Base-by-base conservation (phyloP, 2,329 filamentous ascomycete genomes). In the Botrytis deweyae region DNA sequence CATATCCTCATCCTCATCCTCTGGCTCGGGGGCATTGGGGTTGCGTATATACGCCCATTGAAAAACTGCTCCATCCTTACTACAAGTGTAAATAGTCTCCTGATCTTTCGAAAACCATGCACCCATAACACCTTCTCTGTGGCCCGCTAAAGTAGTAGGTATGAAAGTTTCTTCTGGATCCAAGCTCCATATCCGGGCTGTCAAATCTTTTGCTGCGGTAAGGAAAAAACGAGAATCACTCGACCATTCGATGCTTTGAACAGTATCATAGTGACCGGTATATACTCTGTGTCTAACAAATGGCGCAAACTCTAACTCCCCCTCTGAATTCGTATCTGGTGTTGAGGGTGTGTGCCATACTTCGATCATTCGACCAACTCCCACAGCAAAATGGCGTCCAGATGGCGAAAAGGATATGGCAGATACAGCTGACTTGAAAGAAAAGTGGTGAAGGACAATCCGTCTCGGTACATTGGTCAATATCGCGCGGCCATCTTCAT, bases 31-130 rank as follows among this genome's bases (percentile, higher is more conserved):
- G 80, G 86, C 82, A 83, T 88, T 84, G 80, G 89, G 85, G 80
- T 90, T 86, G 73, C 88, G 81, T 73, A 90, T 88, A 82, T 96
- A 99, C 80, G 93, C 91, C 96, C 96, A 99, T 76, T 93, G 89
- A 80, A 98, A 98, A 0, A 98, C 88, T 4, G 96, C 95, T n/a
- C 96, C 97, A 82, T 99, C 97, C 82, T 97, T 97, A 83, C 95
- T 98, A 76, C 97, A 90, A 0, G 96, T 98, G 82, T 96, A 99
- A 72, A 99, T 97, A 67, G 90, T 93, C 84, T 99, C 97, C 81
- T 99, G 96, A 78, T 97, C 91, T 75, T 92, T 91, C 0, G 95
- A 97, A 81, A 99, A 99, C 90, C 94, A 99, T n/a, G 95, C 95
- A n/a, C 92, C 93, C 72, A 97, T 88, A 4, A 99, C 93, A 25